Evolutionary conservation across 1,139 yeast species (phyloP), one percentile per base, ranked within the genome.

Genomic region (Schwanniomyces etchellsii): DNA sequence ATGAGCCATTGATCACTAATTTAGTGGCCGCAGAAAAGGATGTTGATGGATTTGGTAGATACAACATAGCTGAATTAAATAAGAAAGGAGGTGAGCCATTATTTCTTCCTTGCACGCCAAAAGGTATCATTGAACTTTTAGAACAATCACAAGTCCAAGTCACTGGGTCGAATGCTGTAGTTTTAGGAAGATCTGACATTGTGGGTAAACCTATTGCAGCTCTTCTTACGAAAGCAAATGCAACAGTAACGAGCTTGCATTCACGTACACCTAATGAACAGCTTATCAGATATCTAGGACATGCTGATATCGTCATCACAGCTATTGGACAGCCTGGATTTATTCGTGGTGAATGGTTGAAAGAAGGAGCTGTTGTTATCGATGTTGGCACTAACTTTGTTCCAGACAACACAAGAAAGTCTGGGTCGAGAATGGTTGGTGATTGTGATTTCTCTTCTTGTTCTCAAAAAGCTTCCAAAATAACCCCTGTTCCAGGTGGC

Each of bases 401-500:
- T 36, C 78, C 76, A 2, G 97, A 89, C 51, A 49, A 75, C 20
- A 55, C 84, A 32, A 82, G 76, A 54, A 86, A 88, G 60, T 70
- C 84, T 5, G 98, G 98, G 29, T 75, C 76, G 49, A 76, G 82
- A 52, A 72, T 89, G 60, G 95, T 88, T 30, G 99, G 99, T 36
- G 98, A 91, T 53, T 96, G 89, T 38, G 95, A 89, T 42, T 88
- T 74, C 47, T 80, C 69, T 30, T 62, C 77, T 16, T 86, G 86
- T 34, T 52, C 70, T 30, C 64, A 73, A 34, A 75, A 72, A 38
- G 96, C 94, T 18, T 69, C 81, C 22, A 69, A 71, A 50, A 74
- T 91, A 51, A 91, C 98, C 15, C 98, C 98, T 17, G 99, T 91
- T 35, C 99, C 98, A 30, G 99, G 99, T 52, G 98, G 98, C 44